Conservation (phyloP, 2,329 filamentous ascomycete genomes). For the Phyllosticta citrichinensis region DNA sequence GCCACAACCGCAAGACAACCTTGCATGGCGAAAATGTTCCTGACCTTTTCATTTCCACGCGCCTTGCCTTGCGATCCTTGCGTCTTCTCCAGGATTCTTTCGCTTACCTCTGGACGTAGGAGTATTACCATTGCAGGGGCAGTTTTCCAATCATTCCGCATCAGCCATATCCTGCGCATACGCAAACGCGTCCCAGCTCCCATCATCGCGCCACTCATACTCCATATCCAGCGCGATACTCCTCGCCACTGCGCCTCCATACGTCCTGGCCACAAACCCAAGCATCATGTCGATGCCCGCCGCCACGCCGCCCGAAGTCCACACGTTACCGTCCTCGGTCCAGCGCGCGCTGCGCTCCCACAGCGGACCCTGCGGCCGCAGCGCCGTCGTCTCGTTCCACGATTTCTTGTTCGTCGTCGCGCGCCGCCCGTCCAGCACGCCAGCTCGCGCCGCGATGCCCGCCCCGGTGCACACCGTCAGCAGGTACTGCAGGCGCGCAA, state of each 20-base stretch:
- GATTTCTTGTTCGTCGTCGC: constrained; percentile 59
- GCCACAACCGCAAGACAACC: not conserved
- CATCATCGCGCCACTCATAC: constrained; percentile 46
- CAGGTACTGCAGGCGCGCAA: constrained; percentile 42
- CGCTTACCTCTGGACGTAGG: not conserved
- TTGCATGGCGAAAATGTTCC: not conserved
- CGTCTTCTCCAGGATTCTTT: not conserved
- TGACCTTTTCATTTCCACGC: not conserved
- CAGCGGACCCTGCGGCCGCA: constrained; percentile 39
- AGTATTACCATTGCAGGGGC: not conserved
- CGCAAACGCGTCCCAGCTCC: constrained; percentile 47
- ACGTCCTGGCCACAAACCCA: constrained; percentile 46
- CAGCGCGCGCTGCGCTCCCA: constrained; percentile 56
- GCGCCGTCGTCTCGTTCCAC: constrained; percentile 39
- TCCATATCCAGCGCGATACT: constrained; percentile 44
- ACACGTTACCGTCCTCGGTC: constrained; percentile 56
- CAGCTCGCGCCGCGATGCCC: constrained; percentile 47
- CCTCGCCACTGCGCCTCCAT: constrained; percentile 42
- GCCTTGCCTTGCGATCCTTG: not conserved
- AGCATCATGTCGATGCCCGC: constrained; percentile 54
- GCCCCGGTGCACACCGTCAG: constrained; percentile 60
- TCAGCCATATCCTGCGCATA: not conserved
- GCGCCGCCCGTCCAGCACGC: constrained; percentile 48
- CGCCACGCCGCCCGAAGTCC: constrained; percentile 54
- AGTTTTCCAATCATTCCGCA: not conserved